Evolutionary conservation across 257 asterid genomes (phyloP).

Genomic region (Fraxinus americana): DNA sequence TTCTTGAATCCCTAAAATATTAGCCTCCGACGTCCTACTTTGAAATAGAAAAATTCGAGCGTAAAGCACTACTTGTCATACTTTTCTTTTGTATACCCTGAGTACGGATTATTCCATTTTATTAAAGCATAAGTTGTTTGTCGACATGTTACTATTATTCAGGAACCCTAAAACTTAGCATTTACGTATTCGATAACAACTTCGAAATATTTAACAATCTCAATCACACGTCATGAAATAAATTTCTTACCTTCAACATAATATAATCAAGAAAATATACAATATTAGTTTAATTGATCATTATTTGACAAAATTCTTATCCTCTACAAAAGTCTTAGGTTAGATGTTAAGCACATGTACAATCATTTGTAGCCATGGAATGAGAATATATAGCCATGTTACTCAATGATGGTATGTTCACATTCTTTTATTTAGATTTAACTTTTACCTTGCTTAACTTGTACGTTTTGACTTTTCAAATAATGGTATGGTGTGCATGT

Average conservation of each 20-base stretch:
- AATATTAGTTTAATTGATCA: neutral
- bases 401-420: neutral
- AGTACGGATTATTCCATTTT: neutral
- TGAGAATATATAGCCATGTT: neutral
- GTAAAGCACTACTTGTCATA: neutral
- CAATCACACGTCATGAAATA: neutral
- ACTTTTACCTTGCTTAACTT: neutral
- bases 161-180: neutral
- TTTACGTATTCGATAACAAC: no score
- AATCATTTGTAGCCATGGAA: slow-evolving; percentile 27
- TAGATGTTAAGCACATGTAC: slow-evolving; percentile 30
- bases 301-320: slow-evolving; percentile 7
- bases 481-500: neutral
- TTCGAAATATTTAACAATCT: no score
- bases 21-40: no score
- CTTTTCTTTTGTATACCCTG: neutral
- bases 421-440: neutral
- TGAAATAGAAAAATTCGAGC: neutral
- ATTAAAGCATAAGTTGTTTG: no score
- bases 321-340: slow-evolving; percentile 7
- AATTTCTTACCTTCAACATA: neutral
- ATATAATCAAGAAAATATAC: neutral
- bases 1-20: no score
- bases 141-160: no score
- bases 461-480: neutral